These are phyloP conservation scores for Ceratocystis huliohia DNA, from an alignment of 2,329 filamentous ascomycete genomes.

Conservation along the genomic window DNA sequence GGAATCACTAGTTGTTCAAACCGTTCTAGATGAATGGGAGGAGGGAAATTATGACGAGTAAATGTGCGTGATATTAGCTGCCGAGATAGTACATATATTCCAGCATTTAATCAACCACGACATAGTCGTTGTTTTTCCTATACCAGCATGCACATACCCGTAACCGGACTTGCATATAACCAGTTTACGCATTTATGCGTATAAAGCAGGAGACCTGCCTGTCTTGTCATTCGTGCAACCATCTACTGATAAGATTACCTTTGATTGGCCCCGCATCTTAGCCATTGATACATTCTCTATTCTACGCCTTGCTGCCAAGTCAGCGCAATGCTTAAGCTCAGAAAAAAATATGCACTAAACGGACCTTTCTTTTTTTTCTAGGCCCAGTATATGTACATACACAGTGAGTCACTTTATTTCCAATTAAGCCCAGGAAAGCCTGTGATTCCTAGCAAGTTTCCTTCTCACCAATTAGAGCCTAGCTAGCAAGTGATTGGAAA, in stretches of 20 bases:
- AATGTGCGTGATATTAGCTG: not conserved
- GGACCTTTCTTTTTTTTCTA: not conserved
- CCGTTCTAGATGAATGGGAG: constrained; percentile 11
- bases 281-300: not conserved
- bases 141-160: constrained; percentile 3
- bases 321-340: not conserved
- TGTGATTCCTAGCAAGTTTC: not conserved
- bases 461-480: constrained; percentile 1
- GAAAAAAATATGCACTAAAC: constrained; percentile 9
- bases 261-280: constrained; percentile 3
- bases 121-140: not conserved
- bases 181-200: not conserved
- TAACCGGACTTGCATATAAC: not conserved
- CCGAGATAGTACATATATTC: not conserved
- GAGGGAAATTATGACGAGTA: not conserved
- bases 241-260: not conserved
- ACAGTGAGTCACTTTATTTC: constrained; percentile 1
- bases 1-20: constrained; percentile 14
- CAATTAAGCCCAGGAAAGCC: not conserved
- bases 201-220: not conserved
- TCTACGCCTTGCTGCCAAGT: not conserved
- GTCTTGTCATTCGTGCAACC: constrained; percentile 1
- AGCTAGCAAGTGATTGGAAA: not conserved
- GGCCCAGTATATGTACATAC: not conserved
- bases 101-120: not conserved